A percentile compares a stretch with the other conserved stretches of the same genome.
Evolutionary conservation across 306 rosid species (phyloP).

Genomic region (Vachellia pachyceras): DNA sequence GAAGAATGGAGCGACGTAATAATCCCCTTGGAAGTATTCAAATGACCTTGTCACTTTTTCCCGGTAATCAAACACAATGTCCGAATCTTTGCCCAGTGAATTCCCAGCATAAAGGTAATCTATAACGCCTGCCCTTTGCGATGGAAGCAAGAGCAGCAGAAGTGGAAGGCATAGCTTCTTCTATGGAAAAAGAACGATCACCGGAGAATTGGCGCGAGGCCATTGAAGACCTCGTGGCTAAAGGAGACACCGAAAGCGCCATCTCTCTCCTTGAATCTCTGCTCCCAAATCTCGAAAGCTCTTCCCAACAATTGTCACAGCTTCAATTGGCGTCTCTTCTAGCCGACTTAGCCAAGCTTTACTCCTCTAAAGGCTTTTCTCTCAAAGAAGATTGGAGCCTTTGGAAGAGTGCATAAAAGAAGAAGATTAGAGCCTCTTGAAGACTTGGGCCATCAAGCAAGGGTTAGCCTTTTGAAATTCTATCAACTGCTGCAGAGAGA

Average conservation of each 20-base stretch:
- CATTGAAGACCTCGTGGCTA: constrained; percentile 63
- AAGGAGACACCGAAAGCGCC: constrained; percentile 64
- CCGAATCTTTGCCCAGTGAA: constrained; percentile 90
- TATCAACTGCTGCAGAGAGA: constrained; percentile 58
- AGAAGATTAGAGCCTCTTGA: constrained; percentile 46
- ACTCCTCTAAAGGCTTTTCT: too few relatives aligned
- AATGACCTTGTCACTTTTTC: constrained; percentile 89
- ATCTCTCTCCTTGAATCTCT: constrained; percentile 65
- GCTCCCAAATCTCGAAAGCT: constrained; percentile 43
- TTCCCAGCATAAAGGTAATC: constrained; percentile 83
- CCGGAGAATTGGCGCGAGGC: constrained; percentile 65
- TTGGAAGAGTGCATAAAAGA: neutral
- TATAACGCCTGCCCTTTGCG: constrained; percentile 65
- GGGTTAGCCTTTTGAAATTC: constrained; percentile 58
- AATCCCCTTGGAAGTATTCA: constrained; percentile 85
- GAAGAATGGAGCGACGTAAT: constrained; percentile 91
- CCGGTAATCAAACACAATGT: constrained; percentile 96
- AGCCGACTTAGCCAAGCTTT: constrained; percentile 61
- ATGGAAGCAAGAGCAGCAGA: neutral
- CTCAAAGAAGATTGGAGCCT: too few relatives aligned
- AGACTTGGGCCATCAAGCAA: constrained; percentile 57
- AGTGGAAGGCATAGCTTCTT: neutral
- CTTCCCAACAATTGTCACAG: constrained; percentile 24
- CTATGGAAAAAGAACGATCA: constrained; percentile 47
- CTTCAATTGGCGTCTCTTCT: constrained; percentile 66